Conservation (phyloP, 768 basidiomycete genomes). For the Phlegmacium glaucopus region DNA sequence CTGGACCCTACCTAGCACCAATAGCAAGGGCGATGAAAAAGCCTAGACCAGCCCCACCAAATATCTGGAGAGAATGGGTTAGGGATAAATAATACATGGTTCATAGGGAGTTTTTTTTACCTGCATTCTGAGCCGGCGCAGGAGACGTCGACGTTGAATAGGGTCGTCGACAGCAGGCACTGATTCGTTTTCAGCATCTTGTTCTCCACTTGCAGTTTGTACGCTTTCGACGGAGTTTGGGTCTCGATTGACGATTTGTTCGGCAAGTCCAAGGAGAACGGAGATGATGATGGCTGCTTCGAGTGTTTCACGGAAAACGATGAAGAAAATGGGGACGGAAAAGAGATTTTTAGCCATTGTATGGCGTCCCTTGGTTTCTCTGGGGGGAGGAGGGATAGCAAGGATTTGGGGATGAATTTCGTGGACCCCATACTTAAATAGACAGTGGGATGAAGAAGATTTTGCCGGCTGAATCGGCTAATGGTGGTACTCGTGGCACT, state of each 20-base stretch:
- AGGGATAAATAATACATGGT: too few relatives aligned
- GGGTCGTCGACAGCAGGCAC: conserved; percentile 20
- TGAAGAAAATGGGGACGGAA: conserved; percentile 93
- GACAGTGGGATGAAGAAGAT: too few relatives aligned
- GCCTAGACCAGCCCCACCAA: conserved; percentile 70
- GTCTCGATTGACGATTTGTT: conserved; percentile 65
- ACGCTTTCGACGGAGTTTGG: conserved; percentile 11
- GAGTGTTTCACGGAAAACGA: conserved; percentile 92
- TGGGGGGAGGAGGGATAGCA: conserved; percentile 6
- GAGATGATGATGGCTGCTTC: conserved; percentile 92
- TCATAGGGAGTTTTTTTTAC: too few relatives aligned
- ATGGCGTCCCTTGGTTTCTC: conserved; percentile 7
- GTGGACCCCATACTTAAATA: too few relatives aligned
- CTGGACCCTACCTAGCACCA: conserved; percentile 61
- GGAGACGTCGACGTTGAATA: conserved; percentile 38
- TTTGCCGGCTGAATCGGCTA: too few relatives aligned
- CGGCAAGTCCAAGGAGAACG: conserved; percentile 87
- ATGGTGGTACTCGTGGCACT: conserved; percentile 8
- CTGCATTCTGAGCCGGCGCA: conserved; percentile 71
- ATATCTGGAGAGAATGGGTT: conserved; percentile 47
- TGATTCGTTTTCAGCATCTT: conserved; percentile 18
- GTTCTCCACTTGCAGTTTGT: conserved; percentile 23
- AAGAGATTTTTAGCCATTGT: conserved; percentile 75
- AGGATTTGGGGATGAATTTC: too few relatives aligned
- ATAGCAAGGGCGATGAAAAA: conserved; percentile 78